A percentile compares a stretch with the other conserved stretches of the same genome.
These are phyloP conservation scores for Cordyceps cateniannulata DNA, from an alignment of 2,329 filamentous ascomycete species.

Conservation along the genomic window DNA sequence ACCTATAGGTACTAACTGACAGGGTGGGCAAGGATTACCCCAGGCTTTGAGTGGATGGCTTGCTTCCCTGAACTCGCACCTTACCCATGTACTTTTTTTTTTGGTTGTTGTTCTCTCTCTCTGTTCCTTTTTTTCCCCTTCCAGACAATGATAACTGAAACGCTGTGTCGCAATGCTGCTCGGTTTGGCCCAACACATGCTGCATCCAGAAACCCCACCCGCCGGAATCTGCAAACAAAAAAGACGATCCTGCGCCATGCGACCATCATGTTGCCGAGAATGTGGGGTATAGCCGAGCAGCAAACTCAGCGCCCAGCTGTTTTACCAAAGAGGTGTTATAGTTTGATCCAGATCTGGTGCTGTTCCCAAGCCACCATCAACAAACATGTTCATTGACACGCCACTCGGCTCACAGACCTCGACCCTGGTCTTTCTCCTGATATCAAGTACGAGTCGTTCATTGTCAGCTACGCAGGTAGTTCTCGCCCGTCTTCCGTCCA, in stretches of 20 bases:
- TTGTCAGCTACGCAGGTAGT: not conserved
- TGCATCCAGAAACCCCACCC: not conserved
- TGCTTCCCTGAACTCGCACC: not conserved
- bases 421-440: not conserved
- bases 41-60: not conserved
- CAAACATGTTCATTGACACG: too few species aligned
- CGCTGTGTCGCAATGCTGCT: too few species aligned
- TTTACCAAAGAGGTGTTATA: not conserved
- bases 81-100: not conserved
- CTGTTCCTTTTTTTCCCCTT: too few species aligned
- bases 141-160: too few species aligned
- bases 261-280: not conserved
- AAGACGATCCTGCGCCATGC: not conserved
- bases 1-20: too few species aligned
- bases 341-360: not conserved
- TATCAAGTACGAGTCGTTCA: not conserved
- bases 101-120: too few species aligned
- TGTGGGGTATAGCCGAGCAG: constrained; percentile 4
- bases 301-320: not conserved
- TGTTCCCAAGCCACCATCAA: not conserved
- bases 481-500: not conserved
- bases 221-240: not conserved
- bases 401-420: too few species aligned
- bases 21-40: not conserved
- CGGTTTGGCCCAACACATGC: not conserved